Conservation (phyloP, 2,329 filamentous ascomycete species). For the Podosphaera aphanis region DNA sequence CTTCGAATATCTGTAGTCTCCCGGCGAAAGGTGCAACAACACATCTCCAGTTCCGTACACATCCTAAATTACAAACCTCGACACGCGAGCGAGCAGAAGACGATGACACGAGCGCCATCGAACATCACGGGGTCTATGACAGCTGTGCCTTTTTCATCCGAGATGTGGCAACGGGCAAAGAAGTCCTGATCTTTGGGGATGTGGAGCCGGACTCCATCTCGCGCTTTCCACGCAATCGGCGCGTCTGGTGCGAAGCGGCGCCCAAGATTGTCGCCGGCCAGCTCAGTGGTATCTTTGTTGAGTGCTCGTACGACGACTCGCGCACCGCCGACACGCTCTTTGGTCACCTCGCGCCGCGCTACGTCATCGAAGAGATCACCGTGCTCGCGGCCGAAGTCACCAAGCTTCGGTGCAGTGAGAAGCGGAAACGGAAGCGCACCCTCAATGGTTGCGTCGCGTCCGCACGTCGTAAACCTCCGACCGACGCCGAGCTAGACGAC, state of each 20-base stretch:
- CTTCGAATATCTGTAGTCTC: conserved; percentile 3
- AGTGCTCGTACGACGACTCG: conserved; percentile 77
- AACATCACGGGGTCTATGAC: conserved; percentile 44
- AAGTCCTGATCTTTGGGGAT: conserved; percentile 86
- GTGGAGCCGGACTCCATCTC: conserved; percentile 82
- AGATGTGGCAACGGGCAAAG: conserved; percentile 41
- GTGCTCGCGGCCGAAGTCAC: conserved; percentile 30
- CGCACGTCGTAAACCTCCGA: not conserved
- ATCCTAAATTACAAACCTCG: not conserved
- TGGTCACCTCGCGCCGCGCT: conserved; percentile 68
- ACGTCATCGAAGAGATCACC: conserved; percentile 56
- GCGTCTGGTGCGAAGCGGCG: conserved; percentile 72
- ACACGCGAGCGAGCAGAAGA: not conserved
- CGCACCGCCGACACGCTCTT: conserved; percentile 59
- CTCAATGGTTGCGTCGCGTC: conserved; percentile 10
- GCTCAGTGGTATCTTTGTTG: conserved; percentile 70
- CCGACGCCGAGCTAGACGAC: not conserved
- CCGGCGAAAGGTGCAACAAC: not conserved
- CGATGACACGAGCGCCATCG: not conserved
- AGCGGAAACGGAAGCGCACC: conserved; percentile 10
- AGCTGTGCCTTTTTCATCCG: conserved; percentile 88
- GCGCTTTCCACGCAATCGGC: conserved; percentile 53
- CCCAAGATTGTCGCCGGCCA: conserved; percentile 54
- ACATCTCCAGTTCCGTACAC: not conserved
- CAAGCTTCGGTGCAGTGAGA: conserved; percentile 6